Conservation (phyloP, 768 basidiomycete genomes). For the Mycena pura region DNA sequence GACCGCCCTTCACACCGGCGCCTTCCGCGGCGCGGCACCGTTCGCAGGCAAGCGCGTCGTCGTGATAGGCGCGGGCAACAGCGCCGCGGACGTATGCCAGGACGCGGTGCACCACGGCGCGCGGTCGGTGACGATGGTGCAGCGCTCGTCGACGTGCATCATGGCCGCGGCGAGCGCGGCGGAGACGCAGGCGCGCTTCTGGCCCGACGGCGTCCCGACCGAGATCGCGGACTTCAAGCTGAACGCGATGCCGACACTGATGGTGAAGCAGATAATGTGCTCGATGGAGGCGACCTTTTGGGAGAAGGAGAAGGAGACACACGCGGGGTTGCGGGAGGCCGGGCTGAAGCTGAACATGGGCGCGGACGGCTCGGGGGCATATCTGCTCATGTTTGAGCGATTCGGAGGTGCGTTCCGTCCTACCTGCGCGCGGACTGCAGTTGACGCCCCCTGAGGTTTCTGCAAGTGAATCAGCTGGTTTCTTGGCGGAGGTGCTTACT, state of each 20-base stretch:
- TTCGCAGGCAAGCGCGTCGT: constrained; percentile 43
- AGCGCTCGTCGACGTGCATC: constrained; percentile 46
- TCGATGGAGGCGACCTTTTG: background rate
- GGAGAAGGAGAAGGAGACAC: constrained; percentile 14
- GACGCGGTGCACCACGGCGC: constrained; percentile 42
- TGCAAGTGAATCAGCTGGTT: background rate
- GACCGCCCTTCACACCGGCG: constrained; percentile 35
- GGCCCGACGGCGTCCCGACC: constrained; percentile 25
- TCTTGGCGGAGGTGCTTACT: background rate
- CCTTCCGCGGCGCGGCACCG: constrained; percentile 33
- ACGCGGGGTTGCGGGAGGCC: constrained; percentile 6
- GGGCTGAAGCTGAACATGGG: constrained; percentile 14
- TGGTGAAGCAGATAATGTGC: constrained; percentile 7
- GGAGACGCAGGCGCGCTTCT: constrained; percentile 1
- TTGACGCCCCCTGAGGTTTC: too few relatives aligned
- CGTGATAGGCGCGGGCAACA: constrained; percentile 50
- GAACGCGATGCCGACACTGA: background rate
- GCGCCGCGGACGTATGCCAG: constrained; percentile 45
- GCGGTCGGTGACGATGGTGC: constrained; percentile 46
- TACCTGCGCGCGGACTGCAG: too few relatives aligned
- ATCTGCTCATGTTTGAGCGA: constrained; percentile 4
- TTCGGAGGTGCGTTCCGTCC: background rate
- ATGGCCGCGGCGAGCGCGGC: constrained; percentile 16
- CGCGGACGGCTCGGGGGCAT: background rate
- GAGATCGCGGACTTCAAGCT: constrained; percentile 30